Percentiles rank a stretch among this genome's conserved stretches.
phyloP scores from a whole-genome alignment of 2,329 filamentous ascomycete genomes.

The Hymenoscyphus infarciens region DNA sequence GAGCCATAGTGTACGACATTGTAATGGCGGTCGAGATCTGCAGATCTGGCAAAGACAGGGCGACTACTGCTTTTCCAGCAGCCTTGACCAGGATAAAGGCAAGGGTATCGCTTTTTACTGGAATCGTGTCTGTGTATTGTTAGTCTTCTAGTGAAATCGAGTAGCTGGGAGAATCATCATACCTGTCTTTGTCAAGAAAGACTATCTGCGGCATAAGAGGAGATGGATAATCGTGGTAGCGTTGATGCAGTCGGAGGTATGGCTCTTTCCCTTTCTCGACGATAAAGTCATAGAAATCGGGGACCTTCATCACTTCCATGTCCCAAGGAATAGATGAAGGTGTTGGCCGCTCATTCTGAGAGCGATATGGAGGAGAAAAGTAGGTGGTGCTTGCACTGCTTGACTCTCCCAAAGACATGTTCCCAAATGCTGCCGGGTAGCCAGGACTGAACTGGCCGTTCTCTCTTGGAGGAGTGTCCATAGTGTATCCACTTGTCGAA shows the following conservation, averaged over 20 bases:
- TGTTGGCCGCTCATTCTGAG: not conserved
- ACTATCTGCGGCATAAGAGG: constrained; percentile 4
- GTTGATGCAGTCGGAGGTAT: not conserved
- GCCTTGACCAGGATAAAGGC: constrained; percentile 21
- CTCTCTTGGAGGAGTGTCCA: not conserved
- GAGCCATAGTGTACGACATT: constrained; percentile 32
- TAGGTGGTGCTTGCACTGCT: not conserved
- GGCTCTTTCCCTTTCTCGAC: constrained; percentile 10
- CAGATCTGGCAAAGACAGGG: constrained; percentile 31
- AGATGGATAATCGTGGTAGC: not conserved
- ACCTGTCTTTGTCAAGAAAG: constrained; percentile 12
- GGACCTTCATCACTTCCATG: not conserved
- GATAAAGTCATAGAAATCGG: constrained; percentile 9
- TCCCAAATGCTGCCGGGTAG: not conserved
- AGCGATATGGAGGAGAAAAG: not conserved
- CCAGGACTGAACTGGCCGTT: not conserved
- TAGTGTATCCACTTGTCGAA: not conserved
- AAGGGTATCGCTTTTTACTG: constrained; percentile 16
- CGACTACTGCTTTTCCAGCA: constrained; percentile 18
- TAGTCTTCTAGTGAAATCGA: not conserved
- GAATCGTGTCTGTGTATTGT: not conserved
- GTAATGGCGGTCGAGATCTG: constrained; percentile 39
- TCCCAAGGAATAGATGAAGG: constrained; percentile 12
- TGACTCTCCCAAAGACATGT: not conserved
- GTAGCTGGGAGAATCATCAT: not conserved